These are phyloP conservation scores for Rhodotorula diobovata DNA, from an alignment of 768 basidiomycete genomes.

Conservation along the genomic window DNA sequence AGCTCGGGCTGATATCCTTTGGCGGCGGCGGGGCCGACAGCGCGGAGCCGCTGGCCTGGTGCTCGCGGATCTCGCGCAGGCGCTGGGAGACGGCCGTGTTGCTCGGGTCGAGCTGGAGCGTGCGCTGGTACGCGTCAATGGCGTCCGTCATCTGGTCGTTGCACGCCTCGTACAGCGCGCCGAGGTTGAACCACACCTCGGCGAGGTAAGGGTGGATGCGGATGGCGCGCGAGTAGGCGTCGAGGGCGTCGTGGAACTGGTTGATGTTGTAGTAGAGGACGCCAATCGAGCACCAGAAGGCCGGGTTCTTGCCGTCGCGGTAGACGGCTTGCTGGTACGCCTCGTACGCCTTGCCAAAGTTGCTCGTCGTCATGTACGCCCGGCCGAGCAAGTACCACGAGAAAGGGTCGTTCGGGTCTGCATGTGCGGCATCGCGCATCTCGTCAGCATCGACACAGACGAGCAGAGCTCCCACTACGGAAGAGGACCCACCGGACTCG, in stretches of 20 bases:
- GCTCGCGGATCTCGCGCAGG: constrained; percentile 36
- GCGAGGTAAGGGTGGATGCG: constrained; percentile 97
- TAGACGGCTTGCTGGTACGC: constrained; percentile 99
- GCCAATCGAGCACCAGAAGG: constrained; percentile 99
- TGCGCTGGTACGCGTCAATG: constrained; percentile 94
- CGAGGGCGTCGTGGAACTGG: constrained; percentile 96
- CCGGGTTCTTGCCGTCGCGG: constrained; percentile 96
- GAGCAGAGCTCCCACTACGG: not conserved
- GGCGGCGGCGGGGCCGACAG: constrained; percentile 36
- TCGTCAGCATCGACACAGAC: not conserved
- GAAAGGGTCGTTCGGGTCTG: constrained; percentile 91
- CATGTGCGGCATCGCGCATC: no score
- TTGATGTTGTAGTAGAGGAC: constrained; percentile 99
- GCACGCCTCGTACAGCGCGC: constrained; percentile 93
- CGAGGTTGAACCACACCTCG: constrained; percentile 94
- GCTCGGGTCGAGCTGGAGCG: constrained; percentile 82
- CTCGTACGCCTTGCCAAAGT: constrained; percentile 99
- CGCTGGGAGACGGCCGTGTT: constrained; percentile 73
- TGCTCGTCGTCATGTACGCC: constrained; percentile 96
- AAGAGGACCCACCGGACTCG: constrained; percentile 69
- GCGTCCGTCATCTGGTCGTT: constrained; percentile 99
- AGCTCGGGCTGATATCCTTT: constrained; percentile 41
- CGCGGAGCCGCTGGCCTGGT: constrained; percentile 30
- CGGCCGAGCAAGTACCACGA: constrained; percentile 98
- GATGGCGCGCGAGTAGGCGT: constrained; percentile 97